Conservation (phyloP, 495 filamentous ascomycete genomes). For the Podospora australis region DNA sequence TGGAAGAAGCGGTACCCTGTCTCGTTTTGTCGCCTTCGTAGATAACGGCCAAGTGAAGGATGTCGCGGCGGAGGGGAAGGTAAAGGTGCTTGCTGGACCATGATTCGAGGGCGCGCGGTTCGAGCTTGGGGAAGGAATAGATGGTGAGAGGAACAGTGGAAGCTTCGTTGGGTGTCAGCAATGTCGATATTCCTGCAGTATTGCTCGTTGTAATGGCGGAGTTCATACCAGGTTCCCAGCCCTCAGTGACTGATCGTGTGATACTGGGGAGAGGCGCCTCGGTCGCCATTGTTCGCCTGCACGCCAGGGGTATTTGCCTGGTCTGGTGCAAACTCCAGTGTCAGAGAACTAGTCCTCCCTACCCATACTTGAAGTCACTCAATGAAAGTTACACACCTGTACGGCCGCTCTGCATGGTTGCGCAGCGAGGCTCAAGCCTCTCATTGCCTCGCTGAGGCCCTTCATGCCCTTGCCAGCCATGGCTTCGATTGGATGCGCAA, state of each 20-base stretch:
- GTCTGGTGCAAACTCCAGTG: not conserved
- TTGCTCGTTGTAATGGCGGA: not conserved
- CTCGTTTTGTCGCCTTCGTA: slow-evolving; percentile 89
- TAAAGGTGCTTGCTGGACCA: slow-evolving; percentile 77
- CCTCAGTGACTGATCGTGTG: slow-evolving; percentile 34
- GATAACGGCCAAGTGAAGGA: slow-evolving; percentile 85
- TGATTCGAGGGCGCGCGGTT: slow-evolving; percentile 69
- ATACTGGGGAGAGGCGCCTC: slow-evolving; percentile 46
- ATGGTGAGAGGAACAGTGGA: slow-evolving; percentile 69
- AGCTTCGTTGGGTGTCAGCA: slow-evolving; percentile 22
- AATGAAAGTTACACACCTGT: slow-evolving; percentile 17
- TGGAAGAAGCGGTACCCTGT: slow-evolving; percentile 78
- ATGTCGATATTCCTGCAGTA: not conserved
- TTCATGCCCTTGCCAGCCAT: slow-evolving; percentile 41
- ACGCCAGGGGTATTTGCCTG: slow-evolving; percentile 13
- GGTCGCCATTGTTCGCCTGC: slow-evolving; percentile 72
- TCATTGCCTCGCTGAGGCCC: slow-evolving; percentile 43
- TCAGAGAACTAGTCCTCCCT: slow-evolving; percentile 1
- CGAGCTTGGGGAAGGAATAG: slow-evolving; percentile 84
- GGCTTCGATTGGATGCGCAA: slow-evolving; percentile 9
- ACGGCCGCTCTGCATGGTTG: slow-evolving; percentile 31
- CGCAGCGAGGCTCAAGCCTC: slow-evolving; percentile 35
- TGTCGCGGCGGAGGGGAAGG: slow-evolving; percentile 81
- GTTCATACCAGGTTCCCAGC: slow-evolving; percentile 19
- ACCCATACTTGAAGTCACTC: too few species aligned